Base-by-base conservation (phyloP, 805 yeast genomes). In the Naumovozyma baii region DNA sequence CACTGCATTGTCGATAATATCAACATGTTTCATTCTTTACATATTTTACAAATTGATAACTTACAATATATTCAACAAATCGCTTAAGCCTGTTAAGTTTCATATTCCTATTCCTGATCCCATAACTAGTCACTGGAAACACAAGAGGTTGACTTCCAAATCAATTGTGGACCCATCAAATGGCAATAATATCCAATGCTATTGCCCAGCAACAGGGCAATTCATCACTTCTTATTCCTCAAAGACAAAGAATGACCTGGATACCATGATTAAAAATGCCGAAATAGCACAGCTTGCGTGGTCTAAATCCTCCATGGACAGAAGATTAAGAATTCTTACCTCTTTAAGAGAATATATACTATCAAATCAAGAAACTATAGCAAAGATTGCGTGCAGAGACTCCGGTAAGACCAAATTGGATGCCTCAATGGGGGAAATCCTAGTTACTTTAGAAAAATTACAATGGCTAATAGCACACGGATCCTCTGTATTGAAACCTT, bases 181-280 rank as follows among this genome's bases (percentile, higher is more conserved):
- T 39, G 83, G 90, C 2, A 69, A 66, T 16, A 68, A 62, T 47
- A 83, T 90, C 45, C 88, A 85, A 54, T 76, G 88, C 44, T 82
- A 84, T 59, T 90, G 98, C 63, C 98, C 98, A 3, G 96, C 97
- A 0, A 92, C 97, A 0, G 94, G 96, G 26, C 96, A 86, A 62
- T 78, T 67, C 45, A 67, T 90, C 47, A 97, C 95, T 1, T 69
- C 78, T 17, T 80, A 78, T 50, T 64, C 70, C 36, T 78, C 85
- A 1, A 74, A 77, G 41, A 63, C 80, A n/a, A 68, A 67, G 35
- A 72, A 70, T 3, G 92, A 86, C 34, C 83, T 92, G 59, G 90
- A 90, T 56, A 49, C 52, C 4, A 70, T 77, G 40, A 76, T 92
- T 15, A 48, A 49, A 9, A 56, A 47, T 36, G 65, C 70, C 3